Evolutionary conservation across 2,329 filamentous ascomycete species (phyloP).

Genomic region (Fonsecaea multimorphosa): DNA sequence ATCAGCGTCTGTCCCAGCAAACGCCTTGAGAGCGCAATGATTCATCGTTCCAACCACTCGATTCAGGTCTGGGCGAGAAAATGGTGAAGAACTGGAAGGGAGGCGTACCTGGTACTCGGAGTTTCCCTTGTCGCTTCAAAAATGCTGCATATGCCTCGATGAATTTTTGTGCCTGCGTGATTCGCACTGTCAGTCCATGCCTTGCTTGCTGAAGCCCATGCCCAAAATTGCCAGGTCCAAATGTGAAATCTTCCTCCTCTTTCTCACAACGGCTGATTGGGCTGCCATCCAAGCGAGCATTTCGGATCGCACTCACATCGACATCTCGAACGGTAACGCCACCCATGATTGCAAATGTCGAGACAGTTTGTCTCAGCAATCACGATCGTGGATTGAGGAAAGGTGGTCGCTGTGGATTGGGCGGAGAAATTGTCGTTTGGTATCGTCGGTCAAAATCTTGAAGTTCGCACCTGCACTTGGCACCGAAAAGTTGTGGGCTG

Average conservation of each 20-base stretch:
- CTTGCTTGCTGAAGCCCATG: background rate
- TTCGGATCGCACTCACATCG: constrained; percentile 57
- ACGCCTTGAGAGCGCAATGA: background rate
- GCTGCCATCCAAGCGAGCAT: constrained; percentile 28
- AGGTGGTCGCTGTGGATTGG: constrained; percentile 9
- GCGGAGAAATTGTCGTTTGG: constrained; percentile 20
- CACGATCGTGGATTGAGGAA: constrained; percentile 25
- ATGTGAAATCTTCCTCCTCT: constrained; percentile 15
- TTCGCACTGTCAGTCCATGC: constrained; percentile 2
- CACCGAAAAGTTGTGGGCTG: constrained; percentile 20
- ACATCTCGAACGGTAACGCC: constrained; percentile 72
- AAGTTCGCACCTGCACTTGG: constrained; percentile 14
- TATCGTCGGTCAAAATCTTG: constrained; percentile 18
- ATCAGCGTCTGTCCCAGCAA: constrained; percentile 22
- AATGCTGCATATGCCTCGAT: constrained; percentile 71
- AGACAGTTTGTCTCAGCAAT: constrained; percentile 35
- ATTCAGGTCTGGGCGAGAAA: background rate
- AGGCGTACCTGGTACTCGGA: constrained; percentile 70
- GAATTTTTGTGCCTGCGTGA: constrained; percentile 68
- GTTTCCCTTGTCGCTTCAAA: constrained; percentile 74
- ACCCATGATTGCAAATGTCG: constrained; percentile 64
- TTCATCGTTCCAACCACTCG: background rate
- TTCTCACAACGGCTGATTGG: constrained; percentile 31
- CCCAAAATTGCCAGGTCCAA: background rate
- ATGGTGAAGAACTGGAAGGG: constrained; percentile 16